Evolutionary conservation across 2,329 filamentous ascomycete genomes (phyloP).

Genomic region (Aspergillus luchuensis): DNA sequence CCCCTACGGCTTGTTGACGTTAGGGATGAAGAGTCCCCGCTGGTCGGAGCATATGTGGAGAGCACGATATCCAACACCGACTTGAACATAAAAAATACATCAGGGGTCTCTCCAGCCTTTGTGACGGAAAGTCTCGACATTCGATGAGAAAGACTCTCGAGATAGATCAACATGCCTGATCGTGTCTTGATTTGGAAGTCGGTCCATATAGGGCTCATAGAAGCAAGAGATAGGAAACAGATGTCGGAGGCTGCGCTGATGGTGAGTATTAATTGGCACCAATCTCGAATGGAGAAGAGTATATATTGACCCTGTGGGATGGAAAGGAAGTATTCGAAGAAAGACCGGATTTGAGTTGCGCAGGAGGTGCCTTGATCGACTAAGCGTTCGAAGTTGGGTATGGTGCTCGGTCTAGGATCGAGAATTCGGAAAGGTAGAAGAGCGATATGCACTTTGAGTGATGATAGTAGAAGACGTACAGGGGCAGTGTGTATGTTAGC

Average conservation of each 20-base stretch:
- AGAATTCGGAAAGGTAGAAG: not conserved
- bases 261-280: not conserved
- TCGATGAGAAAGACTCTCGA: not conserved
- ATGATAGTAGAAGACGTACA: not conserved
- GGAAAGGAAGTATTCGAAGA: constrained; percentile 3
- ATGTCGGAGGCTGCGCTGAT: not conserved
- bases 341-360: not conserved
- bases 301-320: not conserved
- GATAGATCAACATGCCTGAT: not conserved
- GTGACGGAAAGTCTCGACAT: not conserved
- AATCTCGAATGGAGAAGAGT: not conserved
- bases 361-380: not conserved
- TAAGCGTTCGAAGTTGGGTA: not conserved
- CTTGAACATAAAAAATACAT: not conserved
- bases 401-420: not conserved
- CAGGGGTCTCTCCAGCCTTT: not conserved
- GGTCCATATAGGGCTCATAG: not conserved
- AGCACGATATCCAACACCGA: constrained; percentile 3
- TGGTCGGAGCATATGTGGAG: not conserved
- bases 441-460: not conserved
- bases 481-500: not conserved
- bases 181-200: not conserved
- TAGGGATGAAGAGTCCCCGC: not conserved
- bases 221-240: not conserved
- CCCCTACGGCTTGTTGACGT: not conserved